Base-by-base conservation (phyloP, 2,329 filamentous ascomycete species). In the Aspergillaceae sp. region DNA sequence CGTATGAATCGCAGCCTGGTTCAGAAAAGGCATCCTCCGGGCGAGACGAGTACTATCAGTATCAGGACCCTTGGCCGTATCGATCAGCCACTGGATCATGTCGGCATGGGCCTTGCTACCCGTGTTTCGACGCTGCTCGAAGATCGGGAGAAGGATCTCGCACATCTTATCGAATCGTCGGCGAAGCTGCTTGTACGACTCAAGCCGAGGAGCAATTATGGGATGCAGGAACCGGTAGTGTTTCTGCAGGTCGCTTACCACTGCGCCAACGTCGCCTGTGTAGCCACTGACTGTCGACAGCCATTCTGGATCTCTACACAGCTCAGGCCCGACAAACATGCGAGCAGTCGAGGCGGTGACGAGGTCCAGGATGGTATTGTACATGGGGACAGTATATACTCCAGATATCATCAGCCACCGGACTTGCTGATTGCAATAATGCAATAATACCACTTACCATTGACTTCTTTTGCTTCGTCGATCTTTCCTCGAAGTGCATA, bases 21-120 rank as follows among this genome's bases (percentile, higher is more conserved):
- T 19, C 34, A 36, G n/a, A 36, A 36, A 36, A 3, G n/a, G n/a
- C 34, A 19, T 36, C 34, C 43, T 68, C 66, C 0, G 66, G 58
- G 7, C 45, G 52, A 40, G 37, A 29, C 37, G 11, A 29, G 7
- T 29, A 29, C 37, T 40, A 4, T 29, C 37, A 29, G 37, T n/a
- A 40, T 29, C 26, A 40, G 26, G 19, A 29, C 26, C 8, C 37
- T 40, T 40, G 37, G 58, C 65, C 1, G 64, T 58, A 30, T 64
- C 60, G 11, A 49, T 37, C 41, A 43, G 37, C 7, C 26, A 28
- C 37, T 40, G 26, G 9, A 40, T 40, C 27, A 40, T 40, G 26
- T 27, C 7, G 26, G 37, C 34, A 36, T 36, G 34, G 34, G 34
- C n/a, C n/a, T 36, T 36, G n/a, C 34, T 36, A 36, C n/a, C 34